Conservation (phyloP, 345 rosid genomes). For the Mallotus nudiflorus region DNA sequence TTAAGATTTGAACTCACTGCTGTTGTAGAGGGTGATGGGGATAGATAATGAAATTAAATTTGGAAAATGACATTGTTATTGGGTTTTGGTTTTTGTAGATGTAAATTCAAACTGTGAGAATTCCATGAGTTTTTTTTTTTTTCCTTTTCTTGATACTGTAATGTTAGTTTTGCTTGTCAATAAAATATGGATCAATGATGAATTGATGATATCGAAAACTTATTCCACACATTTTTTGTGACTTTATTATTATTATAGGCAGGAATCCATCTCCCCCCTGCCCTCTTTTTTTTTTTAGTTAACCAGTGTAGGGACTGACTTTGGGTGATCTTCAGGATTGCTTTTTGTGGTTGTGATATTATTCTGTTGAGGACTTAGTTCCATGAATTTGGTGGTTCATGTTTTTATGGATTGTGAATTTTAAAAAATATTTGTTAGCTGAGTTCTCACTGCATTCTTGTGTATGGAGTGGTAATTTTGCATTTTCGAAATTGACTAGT, state of each 20-base stretch:
- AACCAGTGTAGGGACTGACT: neutral
- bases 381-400: neutral
- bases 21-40: neutral
- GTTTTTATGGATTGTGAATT: neutral
- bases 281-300: neutral
- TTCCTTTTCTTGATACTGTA: neutral
- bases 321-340: neutral
- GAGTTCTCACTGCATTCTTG: neutral
- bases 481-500: constrained; percentile 10
- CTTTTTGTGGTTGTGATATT: neutral
- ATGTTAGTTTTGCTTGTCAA: neutral
- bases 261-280: too few species aligned
- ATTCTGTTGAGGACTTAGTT: neutral
- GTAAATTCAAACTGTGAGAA: neutral
- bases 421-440: constrained; percentile 1
- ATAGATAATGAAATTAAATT: neutral
- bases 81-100: neutral
- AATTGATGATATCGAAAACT: too few species aligned
- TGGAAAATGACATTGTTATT: neutral
- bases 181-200: neutral
- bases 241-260: too few species aligned
- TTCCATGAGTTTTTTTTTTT: neutral
- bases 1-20: neutral
- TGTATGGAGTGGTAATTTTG: neutral
- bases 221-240: too few species aligned